Evolutionary conservation across 1,284 basidiomycete genomes (phyloP), one percentile per base, ranked within the genome.

Genomic region (Volvariella volvacea): DNA sequence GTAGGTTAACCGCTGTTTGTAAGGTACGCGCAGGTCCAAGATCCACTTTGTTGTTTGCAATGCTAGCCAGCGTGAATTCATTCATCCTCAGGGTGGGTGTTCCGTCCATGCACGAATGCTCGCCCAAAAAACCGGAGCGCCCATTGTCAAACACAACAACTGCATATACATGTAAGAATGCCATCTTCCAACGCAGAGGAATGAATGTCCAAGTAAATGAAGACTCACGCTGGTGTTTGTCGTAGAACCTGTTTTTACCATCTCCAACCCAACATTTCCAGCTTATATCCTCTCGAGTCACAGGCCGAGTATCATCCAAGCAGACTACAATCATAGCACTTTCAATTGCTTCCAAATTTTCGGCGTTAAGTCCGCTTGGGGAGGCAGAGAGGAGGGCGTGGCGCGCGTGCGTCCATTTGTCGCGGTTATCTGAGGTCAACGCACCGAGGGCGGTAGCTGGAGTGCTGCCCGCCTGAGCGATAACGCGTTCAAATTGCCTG

Each of bases 41-140:
- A 51, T 93, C 83, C 50, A 89, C 75, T 64, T 90, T 93, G 55
- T 80, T 78, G n/a, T 78, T 70, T 4, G 81, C 82, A 38, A 98
- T 70, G 1, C 86, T 78, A 12, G 81, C 89, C 36, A 98, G 69
- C 44, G 92, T 71, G 64, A 94, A 99, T 63, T 99, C 95, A 70
- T 96, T 98, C 73, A 98, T 67, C 45, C 95, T 85, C 25, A 97
- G 71, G 0, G 95, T 98, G 0, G 95, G 90, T 0, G 93, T 98
- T 38, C 95, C 95, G 59, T 97, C 95, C 89, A 94, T 91, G 61
- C 88, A 92, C 10, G 89, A 92, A 65, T 95, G 92, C 59, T 90
- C 87, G 30, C 86, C 86, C 1, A 89, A 67, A 71, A 96, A 99
- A 1, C 92, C 95, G 21, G 91, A 92, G 48, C 92, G 89, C 44